These are phyloP conservation scores for Cardiospermum halicacabum DNA, from an alignment of 345 rosid species.

Conservation along the genomic window DNA sequence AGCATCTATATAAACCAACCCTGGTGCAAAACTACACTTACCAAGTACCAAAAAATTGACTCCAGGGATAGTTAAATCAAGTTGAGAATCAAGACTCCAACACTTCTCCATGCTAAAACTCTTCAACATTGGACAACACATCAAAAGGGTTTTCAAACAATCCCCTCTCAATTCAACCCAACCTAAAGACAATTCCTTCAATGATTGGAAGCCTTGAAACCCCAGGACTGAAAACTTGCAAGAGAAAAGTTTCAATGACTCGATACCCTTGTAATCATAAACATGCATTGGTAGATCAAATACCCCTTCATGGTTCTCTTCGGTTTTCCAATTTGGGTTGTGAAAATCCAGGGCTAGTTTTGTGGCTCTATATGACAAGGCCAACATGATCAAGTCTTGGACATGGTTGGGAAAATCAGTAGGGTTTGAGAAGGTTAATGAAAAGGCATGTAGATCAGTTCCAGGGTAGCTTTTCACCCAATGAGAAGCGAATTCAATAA, in stretches of 20 bases:
- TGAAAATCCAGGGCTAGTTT: too few species aligned
- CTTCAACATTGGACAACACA: constrained; percentile 23
- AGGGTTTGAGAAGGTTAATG: too few species aligned
- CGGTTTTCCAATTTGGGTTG: constrained; percentile 20
- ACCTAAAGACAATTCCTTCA: constrained; percentile 32
- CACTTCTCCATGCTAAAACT: constrained; percentile 33
- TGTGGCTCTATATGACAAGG: too few species aligned
- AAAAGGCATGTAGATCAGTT: too few species aligned
- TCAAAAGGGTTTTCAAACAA: constrained; percentile 14
- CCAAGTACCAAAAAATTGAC: constrained; percentile 24
- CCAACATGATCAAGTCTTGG: too few species aligned
- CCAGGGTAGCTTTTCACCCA: too few species aligned
- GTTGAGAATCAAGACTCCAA: constrained; percentile 16
- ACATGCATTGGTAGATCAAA: constrained; percentile 23
- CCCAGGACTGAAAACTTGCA: constrained; percentile 18
- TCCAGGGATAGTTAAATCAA: neutral
- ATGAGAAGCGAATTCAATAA: too few species aligned
- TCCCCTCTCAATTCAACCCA: constrained; percentile 22
- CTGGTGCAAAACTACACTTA: constrained; percentile 14
- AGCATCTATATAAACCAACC: constrained; percentile 12
- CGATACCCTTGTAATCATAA: constrained; percentile 16
- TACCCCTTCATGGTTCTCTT: neutral
- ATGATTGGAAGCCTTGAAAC: constrained; percentile 8
- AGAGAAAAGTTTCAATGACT: constrained; percentile 23
- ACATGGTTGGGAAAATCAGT: too few species aligned